phyloP scores from a whole-genome alignment of 345 rosid species.

The Clausena lansium region DNA sequence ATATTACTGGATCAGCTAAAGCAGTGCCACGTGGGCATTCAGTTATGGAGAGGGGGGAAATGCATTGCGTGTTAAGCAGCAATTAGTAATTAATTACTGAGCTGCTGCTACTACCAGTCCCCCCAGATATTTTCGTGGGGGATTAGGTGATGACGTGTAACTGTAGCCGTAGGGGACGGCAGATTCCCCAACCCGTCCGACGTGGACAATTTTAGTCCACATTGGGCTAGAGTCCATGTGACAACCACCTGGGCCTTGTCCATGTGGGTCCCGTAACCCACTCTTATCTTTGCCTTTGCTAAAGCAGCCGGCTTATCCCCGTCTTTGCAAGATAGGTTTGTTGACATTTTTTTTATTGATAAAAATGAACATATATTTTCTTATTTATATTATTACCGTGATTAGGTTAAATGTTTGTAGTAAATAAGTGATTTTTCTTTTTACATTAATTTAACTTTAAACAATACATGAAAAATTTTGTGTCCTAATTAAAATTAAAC shows the following conservation, averaged over 20 bases:
- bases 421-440: no score
- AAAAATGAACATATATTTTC: background rate
- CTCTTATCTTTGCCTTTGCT: background rate
- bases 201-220: slow-evolving; percentile 53
- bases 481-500: no score
- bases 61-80: slow-evolving; percentile 12
- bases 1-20: background rate
- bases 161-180: slow-evolving; percentile 8
- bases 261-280: slow-evolving; percentile 7
- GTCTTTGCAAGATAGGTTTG: background rate
- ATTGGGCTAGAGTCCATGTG: slow-evolving; percentile 41
- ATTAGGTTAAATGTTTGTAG: background rate
- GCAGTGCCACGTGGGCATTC: background rate
- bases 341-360: background rate
- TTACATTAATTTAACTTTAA: background rate
- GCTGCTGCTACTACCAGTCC: background rate
- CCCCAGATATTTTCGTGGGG: slow-evolving; percentile 27
- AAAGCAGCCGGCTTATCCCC: background rate
- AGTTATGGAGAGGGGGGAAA: background rate
- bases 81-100: background rate
- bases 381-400: background rate
- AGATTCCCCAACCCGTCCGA: slow-evolving; percentile 42
- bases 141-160: slow-evolving; percentile 30
- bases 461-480: no score
- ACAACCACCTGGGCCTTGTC: slow-evolving; percentile 32